Evolutionary conservation across 2,329 filamentous ascomycete genomes (phyloP).

Genomic region (Claviceps quebecensis): DNA sequence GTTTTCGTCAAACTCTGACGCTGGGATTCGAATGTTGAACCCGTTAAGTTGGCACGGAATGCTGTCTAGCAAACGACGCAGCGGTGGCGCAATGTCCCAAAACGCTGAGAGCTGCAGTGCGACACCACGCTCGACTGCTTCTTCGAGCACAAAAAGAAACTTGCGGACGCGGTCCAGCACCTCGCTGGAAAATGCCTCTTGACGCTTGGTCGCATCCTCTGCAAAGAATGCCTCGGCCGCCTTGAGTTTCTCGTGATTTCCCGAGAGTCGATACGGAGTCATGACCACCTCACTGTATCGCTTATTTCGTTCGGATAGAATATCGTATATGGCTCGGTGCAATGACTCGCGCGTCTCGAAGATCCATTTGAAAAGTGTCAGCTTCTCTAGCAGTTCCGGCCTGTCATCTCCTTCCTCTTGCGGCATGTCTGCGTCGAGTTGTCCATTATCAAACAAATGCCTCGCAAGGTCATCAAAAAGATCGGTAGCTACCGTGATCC

Average conservation of each 20-base stretch:
- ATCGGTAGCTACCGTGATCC: conserved; percentile 58
- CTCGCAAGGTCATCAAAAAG: conserved; percentile 65
- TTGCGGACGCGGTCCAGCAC: conserved; percentile 59
- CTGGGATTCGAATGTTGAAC: conserved; percentile 66
- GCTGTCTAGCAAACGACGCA: conserved; percentile 65
- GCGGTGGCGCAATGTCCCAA: conserved; percentile 88
- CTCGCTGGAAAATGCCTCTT: conserved; percentile 56
- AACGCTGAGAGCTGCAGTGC: conserved; percentile 88
- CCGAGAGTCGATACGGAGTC: conserved; percentile 61
- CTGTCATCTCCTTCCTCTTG: conserved; percentile 94
- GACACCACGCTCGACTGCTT: conserved; percentile 75
- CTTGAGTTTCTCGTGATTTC: conserved; percentile 64
- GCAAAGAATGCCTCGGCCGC: conserved; percentile 73
- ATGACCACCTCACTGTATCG: conserved; percentile 76
- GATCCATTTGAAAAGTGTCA: conserved; percentile 91
- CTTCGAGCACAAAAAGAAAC: conserved; percentile 66
- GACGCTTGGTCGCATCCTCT: conserved; percentile 61
- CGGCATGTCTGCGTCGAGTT: conserved; percentile 60
- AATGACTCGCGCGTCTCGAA: conserved; percentile 87
- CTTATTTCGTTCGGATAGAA: conserved; percentile 73
- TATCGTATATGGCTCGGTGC: conserved; percentile 71
- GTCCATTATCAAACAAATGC: conserved; percentile 53
- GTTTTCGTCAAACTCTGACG: conserved; percentile 71
- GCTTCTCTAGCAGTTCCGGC: conserved; percentile 83
- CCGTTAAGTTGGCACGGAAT: conserved; percentile 46